Evolutionary conservation across 208 protist species (phyloP), one percentile per base, ranked within the genome.

Genomic region (Trypanosoma vivax): DNA sequence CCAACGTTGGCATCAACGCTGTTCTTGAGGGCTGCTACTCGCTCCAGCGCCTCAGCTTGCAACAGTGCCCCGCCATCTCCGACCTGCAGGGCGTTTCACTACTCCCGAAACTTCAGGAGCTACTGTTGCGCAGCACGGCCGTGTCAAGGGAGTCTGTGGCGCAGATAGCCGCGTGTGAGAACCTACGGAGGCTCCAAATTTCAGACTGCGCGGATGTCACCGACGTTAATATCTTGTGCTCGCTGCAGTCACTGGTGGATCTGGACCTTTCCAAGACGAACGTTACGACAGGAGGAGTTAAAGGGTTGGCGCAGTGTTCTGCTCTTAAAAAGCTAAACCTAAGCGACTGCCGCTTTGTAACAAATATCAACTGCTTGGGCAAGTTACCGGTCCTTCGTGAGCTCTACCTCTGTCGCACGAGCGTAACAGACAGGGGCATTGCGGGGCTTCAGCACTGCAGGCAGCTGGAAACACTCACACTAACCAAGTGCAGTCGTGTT

Each of bases 341-440:
- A n/a, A 68, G 60, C 18, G 73, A 84, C 38, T 92, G 84, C 50
- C 69, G 70, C 1, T 75, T 73, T 42, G n/a, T 91, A 23, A 73
- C 76, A 0, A 68, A 81, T 46, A 60, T 88, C 6, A 86, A 84
- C 60, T 43, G 64, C 16, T 56, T 92, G 3, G 58, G 65, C 13
- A 42, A 65, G 7, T 61, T 92, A 10, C 37, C 30, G 33, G 51
- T 46, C 2, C 59, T 92, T 19, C 13, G 46, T 13, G 74, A 88
- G 57, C 75, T 92, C 14, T 73, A 83, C 35, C 47, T 80, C 3
- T 74, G 73, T 58, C 50, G 52, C 39, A 92, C 79, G 1, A 54
- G 47, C 19, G 46, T 92, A 9, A 65, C 56, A 7, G 61, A 78
- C 25, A 64, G 41, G 3, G 84, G 84, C 24, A 77, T 88, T 27